Evolutionary conservation across 139 green algal genomes (phyloP).

Genomic region (Coelastrella sp.): DNA sequence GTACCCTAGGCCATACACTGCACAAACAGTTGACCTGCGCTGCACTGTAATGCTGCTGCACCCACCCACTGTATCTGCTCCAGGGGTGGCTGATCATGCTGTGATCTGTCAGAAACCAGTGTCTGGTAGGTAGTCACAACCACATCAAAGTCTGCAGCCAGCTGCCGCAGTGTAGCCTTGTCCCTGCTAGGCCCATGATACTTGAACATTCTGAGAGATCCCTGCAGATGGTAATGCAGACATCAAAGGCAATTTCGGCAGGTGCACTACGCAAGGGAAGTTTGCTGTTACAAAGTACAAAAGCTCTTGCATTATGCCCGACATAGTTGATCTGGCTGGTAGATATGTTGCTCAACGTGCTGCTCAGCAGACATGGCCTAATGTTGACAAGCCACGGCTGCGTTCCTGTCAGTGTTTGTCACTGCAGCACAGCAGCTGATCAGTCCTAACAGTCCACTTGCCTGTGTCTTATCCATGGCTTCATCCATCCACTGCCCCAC

Average conservation of each 20-base stretch:
- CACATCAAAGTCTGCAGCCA: constrained; percentile 36
- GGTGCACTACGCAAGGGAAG: too few relatives aligned
- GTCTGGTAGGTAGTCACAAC: constrained; percentile 36
- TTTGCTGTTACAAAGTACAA: too few relatives aligned
- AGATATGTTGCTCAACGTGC: too few relatives aligned
- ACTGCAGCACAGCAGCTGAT: too few relatives aligned
- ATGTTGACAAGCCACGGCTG: too few relatives aligned
- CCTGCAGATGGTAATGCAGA: background rate
- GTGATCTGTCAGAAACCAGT: constrained; percentile 1
- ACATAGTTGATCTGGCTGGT: too few relatives aligned
- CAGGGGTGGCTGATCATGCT: constrained; percentile 5
- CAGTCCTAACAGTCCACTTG: too few relatives aligned
- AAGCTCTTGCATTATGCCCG: too few relatives aligned
- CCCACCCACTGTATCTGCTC: constrained; percentile 37
- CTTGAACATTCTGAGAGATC: constrained; percentile 1
- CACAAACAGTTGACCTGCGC: background rate
- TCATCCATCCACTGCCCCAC: constrained; percentile 42
- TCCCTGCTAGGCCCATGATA: constrained; percentile 31
- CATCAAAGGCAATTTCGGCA: too few relatives aligned
- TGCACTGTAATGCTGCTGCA: background rate
- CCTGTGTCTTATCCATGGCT: constrained; percentile 23
- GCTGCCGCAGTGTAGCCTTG: constrained; percentile 30
- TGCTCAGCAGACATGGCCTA: too few relatives aligned
- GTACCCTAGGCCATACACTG: too few relatives aligned
- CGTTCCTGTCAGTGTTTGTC: too few relatives aligned